Conservation (phyloP, 257 asterid genomes). For the Verbena officinalis region DNA sequence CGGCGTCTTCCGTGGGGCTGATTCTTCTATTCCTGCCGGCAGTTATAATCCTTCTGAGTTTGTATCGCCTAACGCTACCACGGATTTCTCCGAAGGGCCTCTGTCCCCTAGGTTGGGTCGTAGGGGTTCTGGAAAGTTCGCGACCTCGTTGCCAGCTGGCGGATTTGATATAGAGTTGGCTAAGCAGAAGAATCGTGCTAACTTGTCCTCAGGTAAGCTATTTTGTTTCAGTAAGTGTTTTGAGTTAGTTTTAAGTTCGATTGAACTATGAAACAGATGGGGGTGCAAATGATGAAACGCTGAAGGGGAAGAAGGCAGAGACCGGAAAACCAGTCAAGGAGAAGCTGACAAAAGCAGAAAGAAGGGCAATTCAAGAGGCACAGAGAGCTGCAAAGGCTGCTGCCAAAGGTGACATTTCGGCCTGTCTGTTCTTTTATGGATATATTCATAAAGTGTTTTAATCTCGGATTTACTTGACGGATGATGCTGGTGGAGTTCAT, state of each 20-base stretch:
- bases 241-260: slow-evolving; percentile 26
- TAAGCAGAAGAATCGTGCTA: slow-evolving; percentile 45
- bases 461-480: not conserved
- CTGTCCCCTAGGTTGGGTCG: slow-evolving; percentile 41
- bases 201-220: slow-evolving; percentile 45
- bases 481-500: not conserved
- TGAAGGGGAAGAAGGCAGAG: slow-evolving; percentile 43
- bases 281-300: slow-evolving; percentile 47
- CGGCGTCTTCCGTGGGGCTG: slow-evolving; percentile 30
- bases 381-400: slow-evolving; percentile 85
- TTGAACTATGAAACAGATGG: slow-evolving; percentile 49
- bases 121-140: slow-evolving; percentile 62
- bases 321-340: slow-evolving; percentile 56
- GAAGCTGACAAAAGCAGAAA: slow-evolving; percentile 79
- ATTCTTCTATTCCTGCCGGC: slow-evolving; percentile 54
- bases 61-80: slow-evolving; percentile 43
- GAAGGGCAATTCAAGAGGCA: slow-evolving; percentile 85
- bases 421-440: slow-evolving; percentile 2
- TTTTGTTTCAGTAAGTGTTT: not conserved
- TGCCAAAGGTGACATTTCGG: slow-evolving; percentile 48
- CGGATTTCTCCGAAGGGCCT: slow-evolving; percentile 45
- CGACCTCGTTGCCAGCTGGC: slow-evolving; percentile 65
- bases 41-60: slow-evolving; percentile 84
- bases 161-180: slow-evolving; percentile 52
- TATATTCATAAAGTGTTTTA: not conserved